Evolutionary conservation across 129 eudicot genomes (phyloP).

Genomic region (Artemisia tridentata): DNA sequence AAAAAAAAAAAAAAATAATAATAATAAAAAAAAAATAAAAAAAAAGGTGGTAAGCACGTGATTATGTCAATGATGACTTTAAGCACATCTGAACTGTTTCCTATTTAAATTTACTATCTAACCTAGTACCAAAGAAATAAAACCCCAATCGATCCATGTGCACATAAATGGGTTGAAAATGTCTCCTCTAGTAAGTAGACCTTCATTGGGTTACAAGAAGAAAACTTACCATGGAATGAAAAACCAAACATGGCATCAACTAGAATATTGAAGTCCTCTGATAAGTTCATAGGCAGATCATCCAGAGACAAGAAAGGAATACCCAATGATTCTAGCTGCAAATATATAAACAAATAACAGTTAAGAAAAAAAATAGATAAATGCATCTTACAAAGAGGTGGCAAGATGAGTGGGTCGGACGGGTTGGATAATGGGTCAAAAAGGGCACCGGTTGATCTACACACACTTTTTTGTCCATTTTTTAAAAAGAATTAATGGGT

Average conservation of each 20-base stretch:
- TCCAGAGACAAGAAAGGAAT: conserved; percentile 83
- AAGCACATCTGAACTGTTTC: not conserved
- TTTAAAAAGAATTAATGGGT: not conserved
- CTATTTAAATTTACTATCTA: not conserved
- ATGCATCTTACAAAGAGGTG: conserved; percentile 6
- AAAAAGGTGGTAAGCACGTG: not conserved
- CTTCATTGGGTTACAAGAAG: not conserved
- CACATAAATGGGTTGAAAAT: not conserved
- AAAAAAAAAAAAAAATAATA: no score
- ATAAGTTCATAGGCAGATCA: conserved; percentile 69
- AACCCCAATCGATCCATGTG: not conserved
- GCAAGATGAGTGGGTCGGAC: not conserved
- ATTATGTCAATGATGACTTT: not conserved
- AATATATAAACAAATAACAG: conserved; percentile 34
- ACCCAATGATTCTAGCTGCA: conserved; percentile 88
- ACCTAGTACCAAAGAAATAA: not conserved
- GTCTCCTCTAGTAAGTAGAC: not conserved
- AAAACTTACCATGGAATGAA: conserved; percentile 78
- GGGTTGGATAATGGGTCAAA: not conserved
- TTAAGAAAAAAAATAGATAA: conserved; percentile 8
- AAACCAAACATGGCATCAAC: conserved; percentile 99
- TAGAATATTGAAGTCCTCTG: conserved; percentile 70
- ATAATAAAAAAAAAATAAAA: no score
- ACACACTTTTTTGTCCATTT: not conserved
- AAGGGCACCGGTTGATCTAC: not conserved